phyloP scores from a whole-genome alignment of 768 basidiomycete genomes.

The Coprinellus aureogranulatus region DNA sequence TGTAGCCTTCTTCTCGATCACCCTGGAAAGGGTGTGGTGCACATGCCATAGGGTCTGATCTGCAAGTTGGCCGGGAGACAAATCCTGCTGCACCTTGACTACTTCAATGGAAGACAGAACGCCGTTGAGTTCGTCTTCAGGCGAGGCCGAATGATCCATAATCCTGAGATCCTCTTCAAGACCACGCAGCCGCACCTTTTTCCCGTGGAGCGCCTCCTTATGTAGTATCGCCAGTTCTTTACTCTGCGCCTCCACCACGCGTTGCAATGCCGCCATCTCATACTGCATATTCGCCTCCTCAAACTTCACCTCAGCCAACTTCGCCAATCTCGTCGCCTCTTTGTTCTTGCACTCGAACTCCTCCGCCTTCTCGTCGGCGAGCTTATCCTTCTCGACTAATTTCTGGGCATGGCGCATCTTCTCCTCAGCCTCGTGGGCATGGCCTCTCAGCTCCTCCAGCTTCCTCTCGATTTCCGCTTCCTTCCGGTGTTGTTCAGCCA shows the following conservation, averaged over 20 bases:
- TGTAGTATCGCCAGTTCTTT: constrained; percentile 7
- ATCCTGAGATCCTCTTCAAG: background rate
- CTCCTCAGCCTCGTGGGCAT: background rate
- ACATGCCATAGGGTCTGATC: too few relatives aligned
- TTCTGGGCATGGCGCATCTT: constrained; percentile 1
- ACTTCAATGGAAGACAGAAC: too few relatives aligned
- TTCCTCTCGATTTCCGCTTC: constrained; percentile 5
- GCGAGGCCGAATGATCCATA: too few relatives aligned
- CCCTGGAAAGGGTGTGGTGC: too few relatives aligned
- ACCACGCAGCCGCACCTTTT: constrained; percentile 5
- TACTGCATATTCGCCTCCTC: background rate
- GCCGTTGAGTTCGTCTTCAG: too few relatives aligned
- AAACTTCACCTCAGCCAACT: background rate
- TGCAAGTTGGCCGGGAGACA: too few relatives aligned
- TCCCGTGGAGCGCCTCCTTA: background rate
- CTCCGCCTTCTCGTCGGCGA: background rate
- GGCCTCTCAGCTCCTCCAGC: background rate
- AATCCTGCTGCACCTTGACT: too few relatives aligned
- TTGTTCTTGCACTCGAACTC: background rate
- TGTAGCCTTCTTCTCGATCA: too few relatives aligned
- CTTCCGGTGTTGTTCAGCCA: too few relatives aligned
- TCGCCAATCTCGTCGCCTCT: constrained; percentile 1
- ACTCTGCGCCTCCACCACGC: background rate
- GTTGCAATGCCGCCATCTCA: background rate
- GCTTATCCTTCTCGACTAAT: background rate